phyloP scores from a whole-genome alignment of 306 rosid genomes.

The Psophocarpus tetragonolobus region DNA sequence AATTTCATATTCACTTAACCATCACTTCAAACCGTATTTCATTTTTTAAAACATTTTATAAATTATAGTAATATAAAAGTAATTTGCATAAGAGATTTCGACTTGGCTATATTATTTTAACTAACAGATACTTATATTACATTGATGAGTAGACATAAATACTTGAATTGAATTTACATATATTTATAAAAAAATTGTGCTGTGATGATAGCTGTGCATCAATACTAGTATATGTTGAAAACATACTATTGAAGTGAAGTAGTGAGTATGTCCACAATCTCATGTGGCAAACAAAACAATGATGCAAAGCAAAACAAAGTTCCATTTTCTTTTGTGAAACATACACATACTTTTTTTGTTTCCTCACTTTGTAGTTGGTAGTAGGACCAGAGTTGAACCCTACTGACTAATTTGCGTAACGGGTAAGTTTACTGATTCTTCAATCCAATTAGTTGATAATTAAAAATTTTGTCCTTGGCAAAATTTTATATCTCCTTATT shows the following conservation, averaged over 20 bases:
- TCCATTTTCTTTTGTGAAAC: not conserved
- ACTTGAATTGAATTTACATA: not conserved
- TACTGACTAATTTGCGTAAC: not conserved
- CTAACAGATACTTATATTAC: not conserved
- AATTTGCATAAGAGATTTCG: not conserved
- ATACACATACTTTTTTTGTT: not conserved
- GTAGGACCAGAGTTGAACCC: not conserved
- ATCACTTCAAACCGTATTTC: not conserved
- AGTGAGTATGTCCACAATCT: not conserved
- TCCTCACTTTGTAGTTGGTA: not conserved
- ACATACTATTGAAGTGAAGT: not conserved
- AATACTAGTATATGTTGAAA: not conserved
- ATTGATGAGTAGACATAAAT: not conserved
- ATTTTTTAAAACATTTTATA: not conserved
- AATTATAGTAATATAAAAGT: not conserved
- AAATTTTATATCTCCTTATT: not conserved
- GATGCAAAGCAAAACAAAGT: not conserved
- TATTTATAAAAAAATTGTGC: not conserved
- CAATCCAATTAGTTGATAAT: not conserved
- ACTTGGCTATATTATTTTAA: not conserved
- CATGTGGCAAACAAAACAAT: slow-evolving; percentile 14
- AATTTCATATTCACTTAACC: not conserved
- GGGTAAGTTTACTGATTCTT: not conserved
- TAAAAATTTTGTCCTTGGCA: slow-evolving; percentile 31
- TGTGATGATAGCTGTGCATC: not conserved